These are phyloP conservation scores for Trichoderma aggressivum DNA, from an alignment of 2,329 filamentous ascomycete genomes.

Conservation along the genomic window DNA sequence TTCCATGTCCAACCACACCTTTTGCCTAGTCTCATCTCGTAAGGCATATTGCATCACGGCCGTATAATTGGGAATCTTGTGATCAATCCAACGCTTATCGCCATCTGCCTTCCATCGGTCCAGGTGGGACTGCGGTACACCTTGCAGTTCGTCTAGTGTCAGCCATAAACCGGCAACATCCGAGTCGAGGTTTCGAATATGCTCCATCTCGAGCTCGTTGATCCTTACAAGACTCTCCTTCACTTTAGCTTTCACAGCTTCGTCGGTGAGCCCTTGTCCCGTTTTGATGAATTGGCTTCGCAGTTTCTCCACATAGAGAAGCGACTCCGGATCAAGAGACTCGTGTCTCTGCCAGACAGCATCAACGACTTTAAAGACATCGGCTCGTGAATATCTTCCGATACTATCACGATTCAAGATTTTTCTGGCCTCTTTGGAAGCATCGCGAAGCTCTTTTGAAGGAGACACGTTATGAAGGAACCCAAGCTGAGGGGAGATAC, in stretches of 20 bases:
- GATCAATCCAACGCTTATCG: slow-evolving; percentile 13
- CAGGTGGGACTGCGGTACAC: slow-evolving; percentile 67
- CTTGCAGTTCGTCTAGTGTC: slow-evolving; percentile 62
- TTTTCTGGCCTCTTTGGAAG: slow-evolving; percentile 67
- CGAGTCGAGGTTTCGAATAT: slow-evolving; percentile 65
- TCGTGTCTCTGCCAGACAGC: slow-evolving; percentile 35
- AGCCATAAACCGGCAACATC: slow-evolving; percentile 72
- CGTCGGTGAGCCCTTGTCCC: slow-evolving; percentile 2
- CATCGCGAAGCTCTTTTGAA: slow-evolving; percentile 61
- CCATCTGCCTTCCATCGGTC: slow-evolving; percentile 31
- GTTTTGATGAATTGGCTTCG: neutral
- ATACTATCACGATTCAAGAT: slow-evolving; percentile 69
- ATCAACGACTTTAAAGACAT: slow-evolving; percentile 62
- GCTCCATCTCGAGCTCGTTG: neutral
- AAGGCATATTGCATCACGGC: slow-evolving; percentile 10
- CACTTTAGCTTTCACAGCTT: neutral
- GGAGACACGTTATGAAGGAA: slow-evolving; percentile 75
- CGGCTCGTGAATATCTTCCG: slow-evolving; percentile 70
- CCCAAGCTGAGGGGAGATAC: slow-evolving; percentile 61
- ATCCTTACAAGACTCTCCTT: neutral
- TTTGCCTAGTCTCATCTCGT: slow-evolving; percentile 50
- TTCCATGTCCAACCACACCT: slow-evolving; percentile 67
- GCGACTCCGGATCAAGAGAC: neutral
- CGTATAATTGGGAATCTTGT: slow-evolving; percentile 12
- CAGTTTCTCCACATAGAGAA: slow-evolving; percentile 1